These are phyloP conservation scores for Chaetoceros muelleri DNA, from an alignment of 108 stramenopile species.

Conservation along the genomic window DNA sequence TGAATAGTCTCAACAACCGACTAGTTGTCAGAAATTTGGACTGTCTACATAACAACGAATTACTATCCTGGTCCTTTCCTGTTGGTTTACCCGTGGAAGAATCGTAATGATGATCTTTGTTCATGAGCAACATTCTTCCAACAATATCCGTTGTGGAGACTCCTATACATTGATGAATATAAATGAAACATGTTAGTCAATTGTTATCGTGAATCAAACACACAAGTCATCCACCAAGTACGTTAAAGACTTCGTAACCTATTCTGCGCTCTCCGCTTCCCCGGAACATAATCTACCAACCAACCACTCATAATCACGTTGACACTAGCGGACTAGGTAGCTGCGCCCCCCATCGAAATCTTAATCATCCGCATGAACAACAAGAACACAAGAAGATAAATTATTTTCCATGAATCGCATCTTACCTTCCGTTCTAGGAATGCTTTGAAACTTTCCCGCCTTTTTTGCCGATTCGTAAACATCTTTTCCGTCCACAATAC, in stretches of 20 bases:
- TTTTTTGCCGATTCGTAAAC: constrained; percentile 79
- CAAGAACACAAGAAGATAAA: no score
- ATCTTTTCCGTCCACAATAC: constrained; percentile 91
- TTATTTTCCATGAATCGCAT: no score
- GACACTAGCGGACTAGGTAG: no score
- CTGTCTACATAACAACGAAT: constrained; percentile 30
- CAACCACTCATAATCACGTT: no score
- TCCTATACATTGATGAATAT: constrained; percentile 11
- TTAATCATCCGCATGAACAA: no score
- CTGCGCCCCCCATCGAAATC: no score
- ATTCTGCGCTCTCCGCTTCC: no score
- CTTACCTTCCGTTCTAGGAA: constrained; percentile 92
- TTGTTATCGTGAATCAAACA: not conserved
- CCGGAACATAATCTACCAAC: no score
- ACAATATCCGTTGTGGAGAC: constrained; percentile 99
- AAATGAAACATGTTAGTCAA: not conserved
- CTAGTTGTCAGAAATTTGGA: constrained; percentile 92
- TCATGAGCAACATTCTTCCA: constrained; percentile 94
- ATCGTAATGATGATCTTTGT: constrained; percentile 76
- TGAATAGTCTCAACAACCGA: constrained; percentile 87
- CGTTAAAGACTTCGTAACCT: no score
- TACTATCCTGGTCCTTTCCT: constrained; percentile 6
- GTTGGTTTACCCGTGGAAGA: not conserved
- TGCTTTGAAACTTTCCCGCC: constrained; percentile 68
- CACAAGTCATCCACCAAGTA: no score